Base-by-base conservation (phyloP, 106 monocot genomes). In the Acorus calamus region DNA sequence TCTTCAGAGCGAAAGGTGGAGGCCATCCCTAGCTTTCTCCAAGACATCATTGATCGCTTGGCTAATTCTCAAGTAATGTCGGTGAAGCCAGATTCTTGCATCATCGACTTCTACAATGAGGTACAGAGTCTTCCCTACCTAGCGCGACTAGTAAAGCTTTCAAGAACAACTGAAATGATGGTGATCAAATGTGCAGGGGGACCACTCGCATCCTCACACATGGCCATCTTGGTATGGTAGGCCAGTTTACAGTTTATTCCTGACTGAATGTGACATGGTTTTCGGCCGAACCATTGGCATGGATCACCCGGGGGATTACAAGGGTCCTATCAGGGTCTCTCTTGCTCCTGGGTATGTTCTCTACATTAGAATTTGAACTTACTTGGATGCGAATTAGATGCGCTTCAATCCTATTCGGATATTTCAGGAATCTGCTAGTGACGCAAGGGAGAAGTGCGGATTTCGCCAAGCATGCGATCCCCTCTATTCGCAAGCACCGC, bases 61-160 rank as follows among this genome's bases (percentile, higher is more conserved):
- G 55, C 63, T 71, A 59, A 77, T 8, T 67, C 68, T 47, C 77
- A 83, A 60, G 57, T 86, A 69, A 64, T 86, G 52, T 62, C 68
- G 3, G 50, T 52, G 47, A 76, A 73, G 42, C 90, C 90, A 52
- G 86, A 90, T 62, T 90, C 55, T 78, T 90, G 90, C 54, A 71
- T 73, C 50, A 70, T 89, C 65, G 89, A 89, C 67, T 83, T 83
- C 75, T 90, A 78, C 76, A 80, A 74, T 64, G 90, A 86, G 86
- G 90, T 89, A 56, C 10, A 48, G 7, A 49, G 47, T 28, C 28
- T 58, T 41, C 8, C 8, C 3, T 11, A 11, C 44, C 5, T n/a
- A 28, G 28, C 28, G 28, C 28, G 28, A 28, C n/a, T 28, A 28
- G 28, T 28, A 28, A 28, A 28, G 28, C 28, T 28, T 28, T 28